Conservation (phyloP, 441 rosid genomes). For the Syzygium syzygioides region DNA sequence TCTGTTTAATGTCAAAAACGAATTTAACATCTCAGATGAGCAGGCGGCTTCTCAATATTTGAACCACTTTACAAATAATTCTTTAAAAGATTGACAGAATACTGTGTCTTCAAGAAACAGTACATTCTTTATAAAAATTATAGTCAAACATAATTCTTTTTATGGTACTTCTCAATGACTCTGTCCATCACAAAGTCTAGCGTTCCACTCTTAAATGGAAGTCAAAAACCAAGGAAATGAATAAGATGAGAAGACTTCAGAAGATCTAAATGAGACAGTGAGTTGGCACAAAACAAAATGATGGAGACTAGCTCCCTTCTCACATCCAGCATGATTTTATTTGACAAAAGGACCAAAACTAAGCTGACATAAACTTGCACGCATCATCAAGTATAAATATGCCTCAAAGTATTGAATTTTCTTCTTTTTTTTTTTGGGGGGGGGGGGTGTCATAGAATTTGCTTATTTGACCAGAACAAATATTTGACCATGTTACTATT, state of each 20-base stretch:
- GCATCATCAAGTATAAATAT: not conserved
- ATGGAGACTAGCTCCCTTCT: not conserved
- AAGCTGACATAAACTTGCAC: not conserved
- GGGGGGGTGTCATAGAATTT: not conserved
- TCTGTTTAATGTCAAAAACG: slow-evolving; percentile 23
- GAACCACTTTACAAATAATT: not conserved
- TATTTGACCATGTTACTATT: not conserved
- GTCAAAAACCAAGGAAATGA: not conserved
- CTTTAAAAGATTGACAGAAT: not conserved
- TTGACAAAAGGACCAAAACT: not conserved
- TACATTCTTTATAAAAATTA: not conserved
- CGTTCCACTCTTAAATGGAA: not conserved
- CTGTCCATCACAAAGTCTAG: not conserved
- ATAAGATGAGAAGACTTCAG: not conserved
- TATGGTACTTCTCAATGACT: not conserved
- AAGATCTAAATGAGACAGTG: not conserved
- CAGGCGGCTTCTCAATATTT: not conserved
- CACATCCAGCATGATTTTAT: not conserved
- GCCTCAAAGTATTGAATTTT: not conserved
- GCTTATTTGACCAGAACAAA: not conserved
- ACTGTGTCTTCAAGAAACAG: not conserved
- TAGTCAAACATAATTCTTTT: not conserved
- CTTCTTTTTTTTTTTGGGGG: not conserved
- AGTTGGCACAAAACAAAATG: not conserved
- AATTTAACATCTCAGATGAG: not conserved